Base-by-base conservation (phyloP, 176 grass and related monocot species). In the Musa schizocarpa region DNA sequence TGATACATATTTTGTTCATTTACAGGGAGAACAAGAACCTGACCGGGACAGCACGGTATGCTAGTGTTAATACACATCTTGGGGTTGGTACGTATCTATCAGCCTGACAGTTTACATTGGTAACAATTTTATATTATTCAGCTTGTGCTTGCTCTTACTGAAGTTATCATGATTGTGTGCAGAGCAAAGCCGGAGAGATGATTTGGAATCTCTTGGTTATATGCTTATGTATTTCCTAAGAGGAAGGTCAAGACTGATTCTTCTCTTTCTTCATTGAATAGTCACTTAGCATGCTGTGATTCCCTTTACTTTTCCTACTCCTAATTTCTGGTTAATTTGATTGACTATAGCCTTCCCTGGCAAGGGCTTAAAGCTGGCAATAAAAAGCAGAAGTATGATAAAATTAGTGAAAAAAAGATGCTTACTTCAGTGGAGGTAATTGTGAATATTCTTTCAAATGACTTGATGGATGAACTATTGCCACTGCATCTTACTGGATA, bases 361-460 rank as follows among this genome's bases (percentile, higher is more conserved):
- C 72, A 74, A 52, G 72, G 72, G 9, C 72, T 74, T 52, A 74
- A 57, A 74, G 72, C 72, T 58, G 72, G 72, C 53, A 74, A 24
- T 17, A 74, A 74, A 56, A 74, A 74, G 53, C 72, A 74, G 52
- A 74, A 74, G 51, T 74, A 74, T 19, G 72, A 74, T 26, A 74
- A 74, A 57, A 74, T 74, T 56, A 74, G 72, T 43, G 72, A 74
- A 59, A 74, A 74, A 4, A 74, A 74, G 16, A 74, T 74, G 72
- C 52, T 74, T 54, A 74, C 72, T 27, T 53, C 72, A 17, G 52
- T 57, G 9, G 52, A 56, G 72, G 72, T 74, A 69, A 49, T 23
- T 50, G 43, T 10, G 11, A 26, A 69, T 49, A 19, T 19, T 50
- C 34, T 13, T 69, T 14, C 29, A 7, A 49, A 14, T 43, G 23